These are phyloP conservation scores for Monosporozyma aerobia DNA, from an alignment of 805 yeast genomes.

Conservation along the genomic window DNA sequence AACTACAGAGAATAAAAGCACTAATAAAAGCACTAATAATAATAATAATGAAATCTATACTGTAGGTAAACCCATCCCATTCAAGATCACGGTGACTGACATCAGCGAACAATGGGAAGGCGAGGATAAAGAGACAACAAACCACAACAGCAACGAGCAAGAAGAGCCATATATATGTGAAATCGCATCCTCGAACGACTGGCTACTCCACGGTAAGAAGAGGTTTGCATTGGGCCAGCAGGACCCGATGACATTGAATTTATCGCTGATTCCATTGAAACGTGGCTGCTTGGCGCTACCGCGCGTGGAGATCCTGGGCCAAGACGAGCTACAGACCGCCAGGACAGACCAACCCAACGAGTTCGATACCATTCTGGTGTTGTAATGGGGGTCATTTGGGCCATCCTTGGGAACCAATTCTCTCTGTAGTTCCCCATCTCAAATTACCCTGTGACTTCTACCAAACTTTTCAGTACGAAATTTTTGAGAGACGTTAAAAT, in stretches of 20 bases:
- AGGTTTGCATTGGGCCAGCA: slow-evolving; percentile 37
- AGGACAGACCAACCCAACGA: slow-evolving; percentile 63
- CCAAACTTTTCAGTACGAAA: too few species aligned
- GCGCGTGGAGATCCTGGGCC: slow-evolving; percentile 38
- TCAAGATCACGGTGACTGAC: slow-evolving; percentile 12
- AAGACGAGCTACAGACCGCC: slow-evolving; percentile 32
- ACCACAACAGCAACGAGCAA: neutral
- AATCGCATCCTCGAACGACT: slow-evolving; percentile 49
- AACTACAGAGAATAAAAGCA: neutral
- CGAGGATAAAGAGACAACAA: neutral
- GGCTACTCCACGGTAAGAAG: slow-evolving; percentile 74
- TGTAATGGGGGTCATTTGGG: neutral
- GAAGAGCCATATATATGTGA: slow-evolving; percentile 34
- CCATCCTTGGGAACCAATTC: too few species aligned
- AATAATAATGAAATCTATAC: neutral
- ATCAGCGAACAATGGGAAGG: slow-evolving; percentile 16
- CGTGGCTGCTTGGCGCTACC: slow-evolving; percentile 71
- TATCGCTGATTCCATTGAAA: slow-evolving; percentile 62
- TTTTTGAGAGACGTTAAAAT: too few species aligned
- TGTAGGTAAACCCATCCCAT: slow-evolving; percentile 17
- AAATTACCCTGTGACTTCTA: too few species aligned
- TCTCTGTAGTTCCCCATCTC: too few species aligned
- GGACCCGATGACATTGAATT: slow-evolving; percentile 11
- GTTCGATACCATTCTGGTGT: slow-evolving; percentile 54
- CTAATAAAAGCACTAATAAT: neutral